Conservation (phyloP, 1,284 basidiomycete genomes). For the Neonothopanus nambi region DNA sequence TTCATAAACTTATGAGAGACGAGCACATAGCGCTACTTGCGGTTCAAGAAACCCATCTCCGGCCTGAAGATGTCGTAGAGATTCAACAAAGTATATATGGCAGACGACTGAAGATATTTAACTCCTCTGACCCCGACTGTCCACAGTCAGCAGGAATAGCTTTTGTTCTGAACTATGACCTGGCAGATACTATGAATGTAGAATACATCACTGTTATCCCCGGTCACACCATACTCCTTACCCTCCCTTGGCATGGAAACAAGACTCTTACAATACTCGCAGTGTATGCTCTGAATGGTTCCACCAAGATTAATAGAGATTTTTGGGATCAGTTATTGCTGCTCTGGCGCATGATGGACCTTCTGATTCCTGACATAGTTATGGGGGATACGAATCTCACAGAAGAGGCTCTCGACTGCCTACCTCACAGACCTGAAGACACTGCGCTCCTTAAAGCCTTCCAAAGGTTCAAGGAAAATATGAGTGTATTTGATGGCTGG, state of each 20-base stretch:
- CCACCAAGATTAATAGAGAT: background rate
- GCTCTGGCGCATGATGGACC: background rate
- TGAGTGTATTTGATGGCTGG: conserved; percentile 31
- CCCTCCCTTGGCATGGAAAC: conserved; percentile 12
- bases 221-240: conserved; percentile 11
- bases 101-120: conserved; percentile 6
- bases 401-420: background rate
- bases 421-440: no score
- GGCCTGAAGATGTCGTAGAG: background rate
- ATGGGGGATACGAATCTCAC: conserved; percentile 13
- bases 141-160: conserved; percentile 11
- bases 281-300: conserved; percentile 13
- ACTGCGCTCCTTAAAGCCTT: conserved; percentile 5
- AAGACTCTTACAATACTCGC: conserved; percentile 8
- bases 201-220: conserved; percentile 6
- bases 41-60: conserved; percentile 15
- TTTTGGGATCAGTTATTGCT: conserved; percentile 6
- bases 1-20: conserved; percentile 6
- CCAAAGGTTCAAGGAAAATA: conserved; percentile 13
- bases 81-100: conserved; percentile 9
- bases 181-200: background rate
- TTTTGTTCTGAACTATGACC: conserved; percentile 6
- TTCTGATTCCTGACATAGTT: conserved; percentile 7
- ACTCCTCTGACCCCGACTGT: conserved; percentile 10
- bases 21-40: conserved; percentile 14